A percentile compares a stretch with the other conserved stretches of the same genome.
phyloP scores from a whole-genome alignment of 2,329 filamentous ascomycete species.

The Knufia fluminis region DNA sequence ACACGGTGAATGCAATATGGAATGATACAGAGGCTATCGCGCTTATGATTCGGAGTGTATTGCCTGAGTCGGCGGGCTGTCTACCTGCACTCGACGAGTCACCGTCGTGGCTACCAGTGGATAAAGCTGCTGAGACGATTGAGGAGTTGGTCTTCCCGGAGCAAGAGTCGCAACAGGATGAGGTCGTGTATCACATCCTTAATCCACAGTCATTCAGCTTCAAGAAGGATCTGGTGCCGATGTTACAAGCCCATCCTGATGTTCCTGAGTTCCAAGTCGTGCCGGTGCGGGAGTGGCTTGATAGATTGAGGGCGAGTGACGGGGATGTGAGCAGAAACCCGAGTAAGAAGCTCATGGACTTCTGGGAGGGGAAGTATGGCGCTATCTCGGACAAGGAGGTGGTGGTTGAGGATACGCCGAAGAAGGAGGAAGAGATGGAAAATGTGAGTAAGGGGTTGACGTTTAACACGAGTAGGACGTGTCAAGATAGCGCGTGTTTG shows the following conservation, averaged over 20 bases:
- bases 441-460: slow-evolving; percentile 3
- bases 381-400: not conserved
- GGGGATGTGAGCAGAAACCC: slow-evolving; percentile 31
- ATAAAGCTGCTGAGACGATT: slow-evolving; percentile 31
- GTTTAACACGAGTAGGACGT: slow-evolving; percentile 11
- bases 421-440: not conserved
- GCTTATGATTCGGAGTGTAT: slow-evolving; percentile 33
- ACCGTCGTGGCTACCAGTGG: slow-evolving; percentile 36
- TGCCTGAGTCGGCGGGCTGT: slow-evolving; percentile 29
- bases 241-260: slow-evolving; percentile 30
- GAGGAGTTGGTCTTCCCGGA: slow-evolving; percentile 19
- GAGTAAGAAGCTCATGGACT: slow-evolving; percentile 38
- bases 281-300: slow-evolving; percentile 33
- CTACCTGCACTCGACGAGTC: slow-evolving; percentile 39
- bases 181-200: slow-evolving; percentile 42
- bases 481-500: slow-evolving; percentile 5
- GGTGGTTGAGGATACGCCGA: not conserved
- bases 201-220: slow-evolving; percentile 36
- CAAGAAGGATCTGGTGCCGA: slow-evolving; percentile 41
- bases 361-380: slow-evolving; percentile 35
- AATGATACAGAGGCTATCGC: slow-evolving; percentile 45
- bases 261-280: slow-evolving; percentile 27
- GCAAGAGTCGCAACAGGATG: slow-evolving; percentile 12
- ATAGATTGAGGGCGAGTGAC: slow-evolving; percentile 28
- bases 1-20: slow-evolving; percentile 40